Evolutionary conservation across 2,329 filamentous ascomycete species (phyloP).

Genomic region (Epichloe festucae): DNA sequence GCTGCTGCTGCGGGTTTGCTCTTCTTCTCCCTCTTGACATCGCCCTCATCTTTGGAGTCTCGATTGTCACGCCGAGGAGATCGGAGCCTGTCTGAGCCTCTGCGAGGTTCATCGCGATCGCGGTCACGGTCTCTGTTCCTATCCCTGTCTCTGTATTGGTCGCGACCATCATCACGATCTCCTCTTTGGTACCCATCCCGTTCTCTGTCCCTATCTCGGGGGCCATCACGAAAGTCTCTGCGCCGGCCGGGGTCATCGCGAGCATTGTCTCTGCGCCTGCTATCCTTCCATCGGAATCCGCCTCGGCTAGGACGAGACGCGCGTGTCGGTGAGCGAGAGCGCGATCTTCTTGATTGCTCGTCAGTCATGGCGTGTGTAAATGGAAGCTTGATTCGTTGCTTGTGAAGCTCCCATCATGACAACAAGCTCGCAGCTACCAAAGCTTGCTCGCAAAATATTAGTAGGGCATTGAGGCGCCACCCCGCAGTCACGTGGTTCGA

Average conservation of each 20-base stretch:
- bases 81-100: slow-evolving; percentile 7
- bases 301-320: slow-evolving; percentile 18
- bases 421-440: background rate
- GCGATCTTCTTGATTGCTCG: slow-evolving; percentile 11
- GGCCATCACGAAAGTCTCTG: slow-evolving; percentile 33
- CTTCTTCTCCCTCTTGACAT: slow-evolving; percentile 22
- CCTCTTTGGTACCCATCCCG: slow-evolving; percentile 15
- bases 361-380: slow-evolving; percentile 11
- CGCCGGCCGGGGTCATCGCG: slow-evolving; percentile 20
- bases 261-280: slow-evolving; percentile 32
- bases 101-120: slow-evolving; percentile 13
- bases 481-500: background rate
- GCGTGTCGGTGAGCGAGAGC: slow-evolving; percentile 16
- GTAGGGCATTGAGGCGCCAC: background rate
- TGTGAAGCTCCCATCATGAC: background rate
- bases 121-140: slow-evolving; percentile 11
- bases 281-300: slow-evolving; percentile 48
- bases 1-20: slow-evolving; percentile 14
- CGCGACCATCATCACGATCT: slow-evolving; percentile 15
- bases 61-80: slow-evolving; percentile 14
- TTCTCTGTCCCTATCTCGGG: slow-evolving; percentile 21
- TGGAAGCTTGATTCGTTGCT: background rate
- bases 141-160: slow-evolving; percentile 13
- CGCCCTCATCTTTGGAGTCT: slow-evolving; percentile 21
- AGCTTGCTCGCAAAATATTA: background rate